These are phyloP conservation scores for Beauveria varroae DNA, from an alignment of 2,329 filamentous ascomycete species.

Conservation along the genomic window DNA sequence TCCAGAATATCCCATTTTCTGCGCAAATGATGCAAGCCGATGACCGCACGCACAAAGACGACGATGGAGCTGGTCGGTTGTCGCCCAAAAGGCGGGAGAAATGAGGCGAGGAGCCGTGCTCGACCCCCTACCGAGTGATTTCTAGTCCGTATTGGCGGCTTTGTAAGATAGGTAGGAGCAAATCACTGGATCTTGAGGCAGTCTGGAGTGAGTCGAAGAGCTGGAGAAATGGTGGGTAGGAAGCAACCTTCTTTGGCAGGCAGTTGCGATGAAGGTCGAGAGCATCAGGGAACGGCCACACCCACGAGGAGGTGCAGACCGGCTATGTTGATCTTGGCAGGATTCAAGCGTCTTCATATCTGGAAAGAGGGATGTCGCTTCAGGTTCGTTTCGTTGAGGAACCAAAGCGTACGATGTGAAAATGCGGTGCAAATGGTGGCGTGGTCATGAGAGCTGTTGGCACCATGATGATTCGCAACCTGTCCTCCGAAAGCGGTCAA, in stretches of 20 bases:
- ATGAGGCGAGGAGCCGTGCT: neutral
- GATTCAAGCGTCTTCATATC: neutral
- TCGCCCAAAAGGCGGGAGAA: neutral
- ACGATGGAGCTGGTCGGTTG: neutral
- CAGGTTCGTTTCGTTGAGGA: neutral
- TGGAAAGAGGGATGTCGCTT: neutral
- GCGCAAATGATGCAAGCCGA: neutral
- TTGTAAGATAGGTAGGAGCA: no score
- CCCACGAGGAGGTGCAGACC: neutral
- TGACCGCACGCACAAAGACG: neutral
- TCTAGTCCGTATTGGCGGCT: neutral
- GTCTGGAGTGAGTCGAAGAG: neutral
- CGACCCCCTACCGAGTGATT: neutral
- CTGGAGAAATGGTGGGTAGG: neutral
- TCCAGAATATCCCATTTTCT: neutral
- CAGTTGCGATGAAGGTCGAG: neutral
- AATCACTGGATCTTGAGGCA: no score
- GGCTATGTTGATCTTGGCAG: neutral
- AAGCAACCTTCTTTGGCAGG: neutral
- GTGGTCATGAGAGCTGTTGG: neutral
- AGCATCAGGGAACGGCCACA: neutral
- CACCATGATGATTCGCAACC: neutral
- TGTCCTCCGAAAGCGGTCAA: neutral
- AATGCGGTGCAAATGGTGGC: neutral
- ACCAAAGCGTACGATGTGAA: neutral